phyloP scores from a whole-genome alignment of 1,284 basidiomycete genomes.

The Trichosporon inkin region DNA sequence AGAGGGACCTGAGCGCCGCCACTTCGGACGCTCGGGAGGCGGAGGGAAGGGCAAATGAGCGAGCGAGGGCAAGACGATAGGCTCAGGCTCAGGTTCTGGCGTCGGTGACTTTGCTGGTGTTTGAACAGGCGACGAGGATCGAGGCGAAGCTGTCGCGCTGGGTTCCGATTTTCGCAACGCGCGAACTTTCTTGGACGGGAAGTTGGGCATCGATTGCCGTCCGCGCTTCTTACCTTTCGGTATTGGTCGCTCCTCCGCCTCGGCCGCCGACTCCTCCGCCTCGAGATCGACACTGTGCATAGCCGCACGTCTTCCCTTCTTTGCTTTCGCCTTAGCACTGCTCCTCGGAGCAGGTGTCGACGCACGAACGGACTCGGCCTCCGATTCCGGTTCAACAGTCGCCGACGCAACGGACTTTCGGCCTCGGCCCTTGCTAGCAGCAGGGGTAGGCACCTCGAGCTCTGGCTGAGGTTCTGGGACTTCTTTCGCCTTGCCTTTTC shows the following conservation, averaged over 20 bases:
- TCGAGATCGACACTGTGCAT: conserved; percentile 14
- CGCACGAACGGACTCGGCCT: background rate
- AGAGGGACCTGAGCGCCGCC: conserved; percentile 66
- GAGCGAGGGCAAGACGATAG: conserved; percentile 32
- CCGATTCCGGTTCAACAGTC: conserved; percentile 5
- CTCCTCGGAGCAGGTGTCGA: background rate
- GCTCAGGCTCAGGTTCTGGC: conserved; percentile 30
- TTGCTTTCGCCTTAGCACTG: conserved; percentile 20
- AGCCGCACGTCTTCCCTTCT: conserved; percentile 24
- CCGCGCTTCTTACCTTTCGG: conserved; percentile 33
- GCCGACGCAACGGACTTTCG: conserved; percentile 15
- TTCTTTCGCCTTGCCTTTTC: conserved; percentile 21
- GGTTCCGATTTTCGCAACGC: conserved; percentile 1
- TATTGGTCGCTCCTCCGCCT: conserved; percentile 12
- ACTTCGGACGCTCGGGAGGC: conserved; percentile 50
- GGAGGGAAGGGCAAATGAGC: conserved; percentile 38
- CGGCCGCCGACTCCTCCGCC: background rate
- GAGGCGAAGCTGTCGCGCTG: conserved; percentile 16
- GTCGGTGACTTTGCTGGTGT: conserved; percentile 31
- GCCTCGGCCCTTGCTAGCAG: background rate
- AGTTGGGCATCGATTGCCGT: conserved; percentile 28
- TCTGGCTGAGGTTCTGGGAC: background rate
- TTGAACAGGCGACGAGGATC: conserved; percentile 20
- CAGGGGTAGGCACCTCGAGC: background rate
- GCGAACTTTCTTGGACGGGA: conserved; percentile 28